These are phyloP conservation scores for Carex littledalei DNA, from an alignment of 176 grass and related monocot genomes.

Conservation along the genomic window DNA sequence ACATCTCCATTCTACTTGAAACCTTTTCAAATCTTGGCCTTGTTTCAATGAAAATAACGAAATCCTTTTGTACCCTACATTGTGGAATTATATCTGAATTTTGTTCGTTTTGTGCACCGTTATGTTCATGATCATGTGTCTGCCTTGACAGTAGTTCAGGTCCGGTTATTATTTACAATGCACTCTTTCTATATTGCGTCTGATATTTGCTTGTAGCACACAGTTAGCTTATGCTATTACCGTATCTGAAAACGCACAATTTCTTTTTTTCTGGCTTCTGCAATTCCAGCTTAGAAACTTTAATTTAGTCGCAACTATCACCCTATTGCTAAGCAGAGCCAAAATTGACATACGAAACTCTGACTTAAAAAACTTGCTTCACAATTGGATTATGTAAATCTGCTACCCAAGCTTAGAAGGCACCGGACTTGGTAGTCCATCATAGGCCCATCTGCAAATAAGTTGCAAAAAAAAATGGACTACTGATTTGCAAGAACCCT, in stretches of 20 bases:
- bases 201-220: background rate
- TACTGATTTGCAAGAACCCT: background rate
- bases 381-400: background rate
- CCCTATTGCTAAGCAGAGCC: background rate
- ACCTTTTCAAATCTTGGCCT: background rate
- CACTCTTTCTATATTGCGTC: background rate
- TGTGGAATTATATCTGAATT: background rate
- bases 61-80: background rate
- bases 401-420: background rate
- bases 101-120: background rate
- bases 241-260: background rate
- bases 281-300: background rate
- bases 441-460: background rate
- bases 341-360: background rate
- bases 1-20: background rate
- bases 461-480: background rate
- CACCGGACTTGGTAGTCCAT: background rate
- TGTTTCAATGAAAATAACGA: background rate
- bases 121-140: background rate
- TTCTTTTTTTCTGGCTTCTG: background rate
- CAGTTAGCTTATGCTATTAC: background rate
- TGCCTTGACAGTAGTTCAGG: background rate
- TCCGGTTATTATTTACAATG: background rate
- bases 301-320: background rate
- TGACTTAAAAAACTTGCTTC: background rate